Evolutionary conservation across 2,329 filamentous ascomycete genomes (phyloP), one percentile per base, ranked within the genome.

Genomic region (Calycina herbarum): DNA sequence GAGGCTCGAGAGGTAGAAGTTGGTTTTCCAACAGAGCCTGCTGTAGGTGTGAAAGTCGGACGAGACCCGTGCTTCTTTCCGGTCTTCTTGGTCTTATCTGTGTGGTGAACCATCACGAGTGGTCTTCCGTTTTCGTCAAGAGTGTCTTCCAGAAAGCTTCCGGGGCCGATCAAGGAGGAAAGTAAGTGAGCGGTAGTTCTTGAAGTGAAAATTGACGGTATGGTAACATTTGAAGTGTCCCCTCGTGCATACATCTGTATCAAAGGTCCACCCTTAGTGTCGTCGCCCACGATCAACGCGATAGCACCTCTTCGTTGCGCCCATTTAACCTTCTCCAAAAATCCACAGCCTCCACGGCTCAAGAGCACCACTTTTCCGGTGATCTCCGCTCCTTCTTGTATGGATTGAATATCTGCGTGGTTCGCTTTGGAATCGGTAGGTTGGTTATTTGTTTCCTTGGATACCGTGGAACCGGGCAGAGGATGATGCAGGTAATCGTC

Each of bases 211-310:
- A 98, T 84, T 0, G 95, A 92, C 1, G 95, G 94, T 63, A 99
- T 97, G 0, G 93, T 93, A 70, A 98, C 86, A 74, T 97, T 97
- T 40, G 94, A 96, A 3, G 94, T 97, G 75, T 98, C 94, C 45
- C 94, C 95, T 73, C 92, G 88, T n/a, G 95, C 95, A 77, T 97
- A 98, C 95, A 99, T 99, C 72, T 96, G 95, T 61, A 98, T 92
- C 67, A 99, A 81, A 42, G 91, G 91, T 3, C 93, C 94, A 57
- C 94, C 94, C 67, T 92, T 91, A 65, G 92, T 90, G 77, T 97
- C 91, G 77, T 99, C 95, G 31, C 95, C 95, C 2, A 99, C 94
- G 70, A 99, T 96, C 67, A 99, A 82, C 42, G 92, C 95, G 66
- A 93, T 85, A 24, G 91, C 95, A 29, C 95, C 95, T 74, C 95